phyloP scores from a whole-genome alignment of 176 grass and related monocot genomes.

The Cenchrus fungigraminus region DNA sequence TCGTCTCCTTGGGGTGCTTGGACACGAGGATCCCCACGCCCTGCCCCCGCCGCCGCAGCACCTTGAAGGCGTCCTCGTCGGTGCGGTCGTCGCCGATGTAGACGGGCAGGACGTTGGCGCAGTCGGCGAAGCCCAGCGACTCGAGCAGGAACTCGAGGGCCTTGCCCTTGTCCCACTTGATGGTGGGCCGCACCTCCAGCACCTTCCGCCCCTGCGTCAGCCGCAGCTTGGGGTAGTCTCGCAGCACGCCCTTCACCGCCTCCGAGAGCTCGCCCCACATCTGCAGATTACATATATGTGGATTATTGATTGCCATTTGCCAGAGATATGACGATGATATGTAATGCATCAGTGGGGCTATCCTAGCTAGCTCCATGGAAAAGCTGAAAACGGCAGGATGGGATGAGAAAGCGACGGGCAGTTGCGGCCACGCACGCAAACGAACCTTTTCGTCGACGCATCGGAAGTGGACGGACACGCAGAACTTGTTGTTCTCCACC shows the following conservation, averaged over 20 bases:
- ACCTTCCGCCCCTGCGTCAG: conserved; percentile 82
- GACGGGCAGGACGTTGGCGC: conserved; percentile 64
- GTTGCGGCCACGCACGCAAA: background rate
- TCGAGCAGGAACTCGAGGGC: conserved; percentile 95
- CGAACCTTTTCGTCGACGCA: conserved; percentile 82
- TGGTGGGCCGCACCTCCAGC: conserved; percentile 80
- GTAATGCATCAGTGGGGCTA: no score
- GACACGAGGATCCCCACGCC: conserved; percentile 90
- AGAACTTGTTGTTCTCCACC: conserved; percentile 93
- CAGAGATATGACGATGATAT: background rate
- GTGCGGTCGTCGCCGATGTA: conserved; percentile 98
- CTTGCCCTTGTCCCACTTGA: conserved; percentile 99
- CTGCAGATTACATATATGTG: conserved; percentile 3
- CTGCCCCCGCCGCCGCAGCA: conserved; percentile 59
- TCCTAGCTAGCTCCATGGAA: background rate
- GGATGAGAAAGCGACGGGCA: conserved; percentile 22
- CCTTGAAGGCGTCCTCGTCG: conserved; percentile 94
- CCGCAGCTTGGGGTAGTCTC: conserved; percentile 64
- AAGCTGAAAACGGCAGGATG: conserved; percentile 3
- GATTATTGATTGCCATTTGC: background rate
- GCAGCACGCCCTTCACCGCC: conserved; percentile 62
- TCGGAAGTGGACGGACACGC: conserved; percentile 79
- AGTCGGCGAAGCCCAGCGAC: conserved; percentile 73
- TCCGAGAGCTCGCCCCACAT: conserved; percentile 59
- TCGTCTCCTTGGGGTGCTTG: conserved; percentile 83